phyloP scores from a whole-genome alignment of 208 protist species.

The Crithidia fasciculata region DNA sequence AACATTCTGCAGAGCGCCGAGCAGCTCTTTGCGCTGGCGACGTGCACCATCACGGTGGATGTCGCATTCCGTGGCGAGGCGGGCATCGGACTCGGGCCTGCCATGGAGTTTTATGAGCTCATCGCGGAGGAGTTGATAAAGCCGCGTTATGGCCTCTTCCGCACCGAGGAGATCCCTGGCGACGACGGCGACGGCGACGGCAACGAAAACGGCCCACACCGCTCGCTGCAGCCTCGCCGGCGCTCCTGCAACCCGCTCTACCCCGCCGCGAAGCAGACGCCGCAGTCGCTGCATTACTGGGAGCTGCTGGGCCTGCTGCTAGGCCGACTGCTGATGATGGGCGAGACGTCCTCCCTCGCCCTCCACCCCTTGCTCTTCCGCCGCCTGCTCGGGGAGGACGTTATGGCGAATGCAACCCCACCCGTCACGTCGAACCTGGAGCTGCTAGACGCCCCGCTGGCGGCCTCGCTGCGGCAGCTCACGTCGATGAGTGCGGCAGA shows the following conservation, averaged over 20 bases:
- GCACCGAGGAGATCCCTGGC: conserved; percentile 43
- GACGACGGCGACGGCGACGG: not conserved
- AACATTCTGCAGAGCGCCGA: conserved; percentile 50
- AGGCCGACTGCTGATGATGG: conserved; percentile 63
- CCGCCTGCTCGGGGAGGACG: conserved; percentile 47
- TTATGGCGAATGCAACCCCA: not conserved
- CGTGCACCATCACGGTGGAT: conserved; percentile 67
- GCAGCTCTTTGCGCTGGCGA: conserved; percentile 50
- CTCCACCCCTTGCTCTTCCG: conserved; percentile 71
- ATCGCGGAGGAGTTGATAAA: conserved; percentile 51
- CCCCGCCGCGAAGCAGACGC: conserved; percentile 34
- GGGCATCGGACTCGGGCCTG: conserved; percentile 80
- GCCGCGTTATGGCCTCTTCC: conserved; percentile 52
- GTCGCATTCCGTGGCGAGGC: conserved; percentile 81
- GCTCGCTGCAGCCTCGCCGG: not conserved
- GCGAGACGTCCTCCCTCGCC: conserved; percentile 48
- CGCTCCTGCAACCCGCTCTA: conserved; percentile 34
- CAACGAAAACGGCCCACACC: not conserved
- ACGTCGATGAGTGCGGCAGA: conserved; percentile 35
- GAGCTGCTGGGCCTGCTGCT: conserved; percentile 72
- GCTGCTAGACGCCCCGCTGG: conserved; percentile 56
- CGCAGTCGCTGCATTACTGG: conserved; percentile 52
- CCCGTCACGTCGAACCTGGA: conserved; percentile 29
- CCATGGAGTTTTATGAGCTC: conserved; percentile 81
- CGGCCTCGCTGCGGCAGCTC: conserved; percentile 43